Base-by-base conservation (phyloP, 805 yeast genomes). In the Helenozyma rhizophorensis region DNA sequence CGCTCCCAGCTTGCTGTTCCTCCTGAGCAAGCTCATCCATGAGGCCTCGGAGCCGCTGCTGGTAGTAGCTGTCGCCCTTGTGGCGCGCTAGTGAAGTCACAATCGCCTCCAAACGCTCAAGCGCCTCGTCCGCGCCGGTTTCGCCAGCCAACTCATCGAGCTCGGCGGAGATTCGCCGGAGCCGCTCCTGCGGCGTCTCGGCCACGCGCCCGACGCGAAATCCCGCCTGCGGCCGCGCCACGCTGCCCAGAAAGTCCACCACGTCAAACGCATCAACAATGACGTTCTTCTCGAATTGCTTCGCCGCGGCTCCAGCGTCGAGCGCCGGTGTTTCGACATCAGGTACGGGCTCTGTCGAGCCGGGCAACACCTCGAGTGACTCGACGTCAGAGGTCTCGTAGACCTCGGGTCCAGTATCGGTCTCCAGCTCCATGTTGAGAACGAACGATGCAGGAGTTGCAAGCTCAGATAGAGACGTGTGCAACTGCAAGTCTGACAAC, bases 321-420 rank as follows among this genome's bases (percentile, higher is more conserved):
- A 34, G 25, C 2, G 25, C 23, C 3, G 21, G 11, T 16, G 39
- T 48, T 6, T 38, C 41, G 10, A 59, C 40, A n/a, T 44, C 46
- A 6, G 19, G 22, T 10, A 18, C 7, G 3, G 21, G 21, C 11
- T 17, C 39, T 12, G 36, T 32, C 4, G 35, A 14, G n/a, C 33
- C 10, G 9, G 32, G 25, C 19, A 44, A 19, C 14, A 43, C 46
- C 23, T 49, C 46, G 4, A 55, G 60, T 16, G 62, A 62, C 29
- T 65, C 65, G 3, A 62, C 48, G 35, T 70, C 76, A 3, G 74
- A 72, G 1, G 75, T 68, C 46, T 71, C 76, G 38, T 56, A 70
- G 2, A 71, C 60, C 21, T 62, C 71, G 3, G 45, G 49, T 3
- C 45, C 49, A 9, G 21, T 24, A 14, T 33, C 45, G n/a, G n/a